These are phyloP conservation scores for Primulina tabacum DNA, from an alignment of 257 asterid species.

Conservation along the genomic window DNA sequence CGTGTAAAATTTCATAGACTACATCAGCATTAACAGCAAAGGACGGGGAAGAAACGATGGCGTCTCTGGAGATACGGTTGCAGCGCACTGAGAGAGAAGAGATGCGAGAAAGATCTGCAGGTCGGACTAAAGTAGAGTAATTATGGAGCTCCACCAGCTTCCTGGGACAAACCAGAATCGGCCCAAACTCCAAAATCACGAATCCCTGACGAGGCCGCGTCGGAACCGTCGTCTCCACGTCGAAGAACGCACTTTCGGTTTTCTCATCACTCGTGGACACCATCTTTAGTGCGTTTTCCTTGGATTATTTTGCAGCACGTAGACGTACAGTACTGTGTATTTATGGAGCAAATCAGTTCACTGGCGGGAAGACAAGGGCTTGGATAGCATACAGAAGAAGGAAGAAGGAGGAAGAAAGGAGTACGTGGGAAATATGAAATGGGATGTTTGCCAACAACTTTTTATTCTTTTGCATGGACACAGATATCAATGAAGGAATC, in stretches of 20 bases:
- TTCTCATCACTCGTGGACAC: slow-evolving; percentile 40
- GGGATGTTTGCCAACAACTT: too few relatives aligned
- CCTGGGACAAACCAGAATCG: slow-evolving; percentile 86
- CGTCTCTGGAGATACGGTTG: slow-evolving; percentile 69
- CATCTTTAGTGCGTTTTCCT: slow-evolving; percentile 4
- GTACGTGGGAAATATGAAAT: too few relatives aligned
- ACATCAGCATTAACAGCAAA: slow-evolving; percentile 71
- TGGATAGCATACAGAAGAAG: not conserved
- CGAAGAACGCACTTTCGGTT: slow-evolving; percentile 88
- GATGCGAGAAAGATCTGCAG: slow-evolving; percentile 63
- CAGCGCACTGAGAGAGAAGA: slow-evolving; percentile 72
- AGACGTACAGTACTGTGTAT: not conserved
- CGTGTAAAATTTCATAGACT: slow-evolving; percentile 79
- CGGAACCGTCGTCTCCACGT: slow-evolving; percentile 86
- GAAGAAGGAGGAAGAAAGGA: too few relatives aligned
- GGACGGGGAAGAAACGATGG: slow-evolving; percentile 65
- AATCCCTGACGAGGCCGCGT: slow-evolving; percentile 66
- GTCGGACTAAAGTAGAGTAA: slow-evolving; percentile 77
- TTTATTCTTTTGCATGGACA: not conserved
- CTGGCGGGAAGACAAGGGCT: not conserved
- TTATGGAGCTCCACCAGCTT: slow-evolving; percentile 75
- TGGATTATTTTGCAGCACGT: not conserved
- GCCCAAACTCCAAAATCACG: slow-evolving; percentile 82
- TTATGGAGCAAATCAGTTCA: not conserved
- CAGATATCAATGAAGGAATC: not conserved